phyloP scores from a whole-genome alignment of 371 early-diverging fungal species.

The Mortierella sp. region DNA sequence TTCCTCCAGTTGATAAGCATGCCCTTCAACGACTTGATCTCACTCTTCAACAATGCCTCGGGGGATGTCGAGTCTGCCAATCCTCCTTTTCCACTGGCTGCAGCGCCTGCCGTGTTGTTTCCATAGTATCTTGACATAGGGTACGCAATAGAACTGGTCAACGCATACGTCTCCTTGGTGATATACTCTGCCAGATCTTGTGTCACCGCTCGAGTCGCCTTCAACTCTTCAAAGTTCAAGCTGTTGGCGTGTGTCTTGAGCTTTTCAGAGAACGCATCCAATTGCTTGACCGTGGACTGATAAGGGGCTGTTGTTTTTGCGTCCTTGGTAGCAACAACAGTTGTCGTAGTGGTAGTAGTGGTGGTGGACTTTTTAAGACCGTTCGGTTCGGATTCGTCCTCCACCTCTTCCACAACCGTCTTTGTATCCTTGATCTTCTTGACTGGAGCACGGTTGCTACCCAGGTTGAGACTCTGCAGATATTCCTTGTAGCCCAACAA shows the following conservation, averaged over 20 bases:
- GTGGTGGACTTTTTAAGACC: slow-evolving; percentile 1
- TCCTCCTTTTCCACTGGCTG: slow-evolving; percentile 39
- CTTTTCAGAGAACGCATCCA: slow-evolving; percentile 40
- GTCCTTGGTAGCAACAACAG: too few relatives aligned
- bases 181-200: slow-evolving; percentile 54
- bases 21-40: slow-evolving; percentile 56
- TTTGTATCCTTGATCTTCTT: slow-evolving; percentile 33
- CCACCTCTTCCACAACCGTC: slow-evolving; percentile 37
- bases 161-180: slow-evolving; percentile 52
- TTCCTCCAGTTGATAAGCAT: slow-evolving; percentile 53
- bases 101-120: slow-evolving; percentile 39
- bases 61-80: slow-evolving; percentile 38
- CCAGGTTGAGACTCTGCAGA: slow-evolving; percentile 31
- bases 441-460: slow-evolving; percentile 18
- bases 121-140: slow-evolving; percentile 50
- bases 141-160: slow-evolving; percentile 46
- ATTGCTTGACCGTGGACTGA: slow-evolving; percentile 35
- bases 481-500: slow-evolving; percentile 46
- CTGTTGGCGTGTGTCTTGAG: slow-evolving; percentile 31
- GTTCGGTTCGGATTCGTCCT: slow-evolving; percentile 8
- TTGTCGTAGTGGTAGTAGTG: background rate
- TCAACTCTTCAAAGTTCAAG: slow-evolving; percentile 45
- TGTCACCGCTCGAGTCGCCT: slow-evolving; percentile 40
- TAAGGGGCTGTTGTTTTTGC: slow-evolving; percentile 1
- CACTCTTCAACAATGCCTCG: slow-evolving; percentile 41